Conservation (phyloP, 2,329 filamentous ascomycete genomes). For the Diplodia scrobiculata region DNA sequence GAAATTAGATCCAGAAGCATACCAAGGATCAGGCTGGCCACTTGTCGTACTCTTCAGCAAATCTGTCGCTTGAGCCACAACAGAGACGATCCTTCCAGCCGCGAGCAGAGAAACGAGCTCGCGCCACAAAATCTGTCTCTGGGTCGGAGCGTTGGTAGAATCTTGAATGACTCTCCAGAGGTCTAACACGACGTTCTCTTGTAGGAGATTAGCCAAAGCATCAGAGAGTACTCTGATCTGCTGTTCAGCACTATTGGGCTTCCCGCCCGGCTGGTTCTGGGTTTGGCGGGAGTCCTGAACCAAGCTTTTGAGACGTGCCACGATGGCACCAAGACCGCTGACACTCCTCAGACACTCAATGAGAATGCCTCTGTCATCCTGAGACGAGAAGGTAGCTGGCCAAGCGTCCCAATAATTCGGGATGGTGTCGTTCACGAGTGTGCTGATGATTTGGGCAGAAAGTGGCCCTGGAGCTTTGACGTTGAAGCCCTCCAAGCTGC, state of each 20-base stretch:
- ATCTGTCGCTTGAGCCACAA: constrained; percentile 62
- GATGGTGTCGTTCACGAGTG: constrained; percentile 71
- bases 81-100: constrained; percentile 62
- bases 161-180: constrained; percentile 52
- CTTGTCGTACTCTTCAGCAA: constrained; percentile 45
- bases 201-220: constrained; percentile 38
- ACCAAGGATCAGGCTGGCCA: constrained; percentile 54
- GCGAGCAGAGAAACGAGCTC: constrained; percentile 62
- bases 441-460: constrained; percentile 73
- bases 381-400: constrained; percentile 26
- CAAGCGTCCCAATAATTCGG: constrained; percentile 80
- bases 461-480: constrained; percentile 66
- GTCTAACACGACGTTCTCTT: constrained; percentile 30
- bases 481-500: constrained; percentile 50
- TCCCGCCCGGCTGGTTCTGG: constrained; percentile 37
- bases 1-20: constrained; percentile 66
- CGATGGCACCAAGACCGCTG: constrained; percentile 73
- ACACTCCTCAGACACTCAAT: constrained; percentile 70
- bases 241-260: constrained; percentile 33
- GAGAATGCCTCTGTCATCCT: constrained; percentile 48
- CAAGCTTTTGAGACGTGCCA: constrained; percentile 67
- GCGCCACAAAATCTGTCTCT: constrained; percentile 62
- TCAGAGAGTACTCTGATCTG: constrained; percentile 49
- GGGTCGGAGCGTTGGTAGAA: constrained; percentile 47
- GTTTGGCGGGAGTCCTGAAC: constrained; percentile 45